These are phyloP conservation scores for Herpotrichia juniperi DNA, from an alignment of 2,329 filamentous ascomycete genomes.

Conservation along the genomic window DNA sequence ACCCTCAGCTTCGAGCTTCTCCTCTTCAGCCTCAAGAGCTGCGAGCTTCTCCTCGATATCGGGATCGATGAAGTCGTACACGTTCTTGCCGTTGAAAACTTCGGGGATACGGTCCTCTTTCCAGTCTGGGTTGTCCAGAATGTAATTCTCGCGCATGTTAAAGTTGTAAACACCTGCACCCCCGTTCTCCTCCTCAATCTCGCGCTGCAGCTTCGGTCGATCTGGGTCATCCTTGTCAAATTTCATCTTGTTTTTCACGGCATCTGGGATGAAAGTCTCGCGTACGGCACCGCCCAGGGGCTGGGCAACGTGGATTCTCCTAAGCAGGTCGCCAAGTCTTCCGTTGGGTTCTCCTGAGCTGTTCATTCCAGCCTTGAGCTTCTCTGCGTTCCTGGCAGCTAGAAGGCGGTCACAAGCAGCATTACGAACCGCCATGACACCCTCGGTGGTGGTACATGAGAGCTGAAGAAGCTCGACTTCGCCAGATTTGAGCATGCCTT, in stretches of 20 bases:
- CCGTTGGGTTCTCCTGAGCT: slow-evolving; percentile 76
- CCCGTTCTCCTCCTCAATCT: slow-evolving; percentile 89
- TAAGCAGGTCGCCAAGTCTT: slow-evolving; percentile 86
- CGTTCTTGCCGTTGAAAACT: slow-evolving; percentile 92
- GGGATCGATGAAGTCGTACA: slow-evolving; percentile 95
- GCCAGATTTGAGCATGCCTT: slow-evolving; percentile 80
- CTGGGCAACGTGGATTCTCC: slow-evolving; percentile 95
- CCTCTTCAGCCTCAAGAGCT: slow-evolving; percentile 93
- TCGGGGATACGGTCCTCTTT: slow-evolving; percentile 96
- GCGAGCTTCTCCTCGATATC: slow-evolving; percentile 94
- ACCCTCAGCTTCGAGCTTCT: slow-evolving; percentile 86
- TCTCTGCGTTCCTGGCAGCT: slow-evolving; percentile 91
- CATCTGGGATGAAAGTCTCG: slow-evolving; percentile 89
- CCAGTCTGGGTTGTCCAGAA: slow-evolving; percentile 88
- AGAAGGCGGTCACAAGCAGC: slow-evolving; percentile 91
- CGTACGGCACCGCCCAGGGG: slow-evolving; percentile 80
- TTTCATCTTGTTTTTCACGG: slow-evolving; percentile 78
- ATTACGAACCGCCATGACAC: slow-evolving; percentile 94
- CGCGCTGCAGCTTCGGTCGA: slow-evolving; percentile 78
- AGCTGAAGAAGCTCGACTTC: slow-evolving; percentile 93
- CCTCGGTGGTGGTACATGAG: slow-evolving; percentile 93
- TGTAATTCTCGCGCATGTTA: slow-evolving; percentile 85
- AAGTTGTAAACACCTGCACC: slow-evolving; percentile 96
- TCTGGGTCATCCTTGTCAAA: slow-evolving; percentile 92
- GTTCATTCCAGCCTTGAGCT: slow-evolving; percentile 87